phyloP scores from a whole-genome alignment of 495 filamentous ascomycete species.

The Penicillium longicatenatum region DNA sequence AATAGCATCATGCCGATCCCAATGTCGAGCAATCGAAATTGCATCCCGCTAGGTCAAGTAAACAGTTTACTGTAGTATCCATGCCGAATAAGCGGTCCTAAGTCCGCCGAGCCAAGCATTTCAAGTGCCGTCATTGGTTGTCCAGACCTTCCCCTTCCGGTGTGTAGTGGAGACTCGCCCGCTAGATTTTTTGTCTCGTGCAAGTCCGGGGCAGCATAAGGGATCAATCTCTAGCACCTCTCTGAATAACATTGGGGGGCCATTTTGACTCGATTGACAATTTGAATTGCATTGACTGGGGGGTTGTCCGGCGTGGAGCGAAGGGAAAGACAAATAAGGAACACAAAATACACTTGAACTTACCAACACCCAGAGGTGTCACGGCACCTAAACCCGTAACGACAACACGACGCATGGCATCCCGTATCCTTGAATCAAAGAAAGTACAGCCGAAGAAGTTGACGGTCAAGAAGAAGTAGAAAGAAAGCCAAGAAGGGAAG shows the following conservation, averaged over 20 bases:
- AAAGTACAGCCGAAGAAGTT: constrained; percentile 7
- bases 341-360: constrained; percentile 17
- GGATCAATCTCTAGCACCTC: background rate
- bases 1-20: background rate
- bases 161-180: constrained; percentile 18
- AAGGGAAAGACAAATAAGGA: background rate
- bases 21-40: background rate
- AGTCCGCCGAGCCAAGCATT: constrained; percentile 7
- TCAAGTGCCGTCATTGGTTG: constrained; percentile 29
- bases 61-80: background rate
- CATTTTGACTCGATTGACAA: background rate
- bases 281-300: background rate
- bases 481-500: constrained; percentile 44
- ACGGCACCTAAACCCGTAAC: constrained; percentile 93
- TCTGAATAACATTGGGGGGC: background rate
- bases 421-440: background rate
- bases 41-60: background rate
- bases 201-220: constrained; percentile 17
- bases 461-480: constrained; percentile 13
- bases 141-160: constrained; percentile 31
- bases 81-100: constrained; percentile 1
- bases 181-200: constrained; percentile 9
- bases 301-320: background rate
- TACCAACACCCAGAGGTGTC: constrained; percentile 85
- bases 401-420: constrained; percentile 88